Conservation (phyloP, 306 rosid species). For the Phaseolus lunatus region DNA sequence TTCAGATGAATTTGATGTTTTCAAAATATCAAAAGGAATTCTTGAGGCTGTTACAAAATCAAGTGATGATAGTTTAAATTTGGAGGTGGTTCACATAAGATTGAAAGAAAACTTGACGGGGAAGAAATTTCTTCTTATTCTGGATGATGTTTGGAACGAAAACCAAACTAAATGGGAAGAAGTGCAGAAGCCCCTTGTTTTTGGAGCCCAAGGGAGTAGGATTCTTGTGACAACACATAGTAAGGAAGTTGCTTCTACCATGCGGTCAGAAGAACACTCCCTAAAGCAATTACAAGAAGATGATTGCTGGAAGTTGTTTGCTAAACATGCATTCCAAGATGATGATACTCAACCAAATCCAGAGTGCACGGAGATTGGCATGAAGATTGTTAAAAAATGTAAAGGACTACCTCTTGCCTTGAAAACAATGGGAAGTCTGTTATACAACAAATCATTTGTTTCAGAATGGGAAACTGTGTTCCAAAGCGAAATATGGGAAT, state of each 20-base stretch:
- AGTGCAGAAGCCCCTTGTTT: not conserved
- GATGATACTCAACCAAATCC: not conserved
- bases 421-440: not conserved
- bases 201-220: not conserved
- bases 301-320: not conserved
- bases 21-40: not conserved
- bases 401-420: not conserved
- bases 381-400: not conserved
- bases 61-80: not conserved
- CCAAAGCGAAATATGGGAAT: not conserved
- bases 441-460: not conserved
- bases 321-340: not conserved
- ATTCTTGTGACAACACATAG: not conserved
- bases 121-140: not conserved
- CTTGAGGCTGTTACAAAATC: not conserved
- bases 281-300: not conserved
- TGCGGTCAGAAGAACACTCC: not conserved
- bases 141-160: not conserved
- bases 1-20: not conserved
- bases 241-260: not conserved
- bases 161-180: not conserved
- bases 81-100: not conserved
- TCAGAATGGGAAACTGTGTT: not conserved
- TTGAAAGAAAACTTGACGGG: not conserved
- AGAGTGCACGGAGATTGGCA: not conserved